These are phyloP conservation scores for Endothia cerciana DNA, from an alignment of 2,329 filamentous ascomycete genomes.

Conservation along the genomic window DNA sequence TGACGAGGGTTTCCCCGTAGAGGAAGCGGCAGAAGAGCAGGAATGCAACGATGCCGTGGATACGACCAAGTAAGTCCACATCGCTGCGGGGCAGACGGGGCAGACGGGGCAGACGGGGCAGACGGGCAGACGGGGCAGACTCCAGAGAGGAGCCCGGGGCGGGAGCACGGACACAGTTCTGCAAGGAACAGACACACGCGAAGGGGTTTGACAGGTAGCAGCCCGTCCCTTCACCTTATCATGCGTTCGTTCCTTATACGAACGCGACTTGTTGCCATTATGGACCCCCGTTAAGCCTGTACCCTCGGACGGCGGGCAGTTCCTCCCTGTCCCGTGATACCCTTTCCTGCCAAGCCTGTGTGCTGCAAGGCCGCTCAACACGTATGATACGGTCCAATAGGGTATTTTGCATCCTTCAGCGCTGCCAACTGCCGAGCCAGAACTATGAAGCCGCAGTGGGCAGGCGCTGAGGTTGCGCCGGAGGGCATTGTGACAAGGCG, in stretches of 20 bases:
- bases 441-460: neutral
- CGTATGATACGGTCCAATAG: neutral
- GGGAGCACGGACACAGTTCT: constrained; percentile 22
- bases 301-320: too few species aligned
- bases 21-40: neutral
- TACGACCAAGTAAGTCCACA: constrained; percentile 1
- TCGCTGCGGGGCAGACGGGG: neutral
- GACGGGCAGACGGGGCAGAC: too few species aligned
- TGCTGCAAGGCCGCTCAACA: neutral
- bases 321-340: too few species aligned
- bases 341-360: neutral
- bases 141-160: constrained; percentile 17
- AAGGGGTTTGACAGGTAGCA: neutral
- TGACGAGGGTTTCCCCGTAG: constrained; percentile 1
- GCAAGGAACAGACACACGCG: constrained; percentile 3
- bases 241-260: neutral
- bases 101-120: too few species aligned
- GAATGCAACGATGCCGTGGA: neutral
- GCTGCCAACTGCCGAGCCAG: neutral
- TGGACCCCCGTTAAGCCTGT: neutral
- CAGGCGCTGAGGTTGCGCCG: neutral
- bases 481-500: neutral
- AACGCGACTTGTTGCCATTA: neutral
- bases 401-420: neutral
- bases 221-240: neutral